Evolutionary conservation across 495 filamentous ascomycete genomes (phyloP).

Genomic region (Aspergillus saccharolyticus): DNA sequence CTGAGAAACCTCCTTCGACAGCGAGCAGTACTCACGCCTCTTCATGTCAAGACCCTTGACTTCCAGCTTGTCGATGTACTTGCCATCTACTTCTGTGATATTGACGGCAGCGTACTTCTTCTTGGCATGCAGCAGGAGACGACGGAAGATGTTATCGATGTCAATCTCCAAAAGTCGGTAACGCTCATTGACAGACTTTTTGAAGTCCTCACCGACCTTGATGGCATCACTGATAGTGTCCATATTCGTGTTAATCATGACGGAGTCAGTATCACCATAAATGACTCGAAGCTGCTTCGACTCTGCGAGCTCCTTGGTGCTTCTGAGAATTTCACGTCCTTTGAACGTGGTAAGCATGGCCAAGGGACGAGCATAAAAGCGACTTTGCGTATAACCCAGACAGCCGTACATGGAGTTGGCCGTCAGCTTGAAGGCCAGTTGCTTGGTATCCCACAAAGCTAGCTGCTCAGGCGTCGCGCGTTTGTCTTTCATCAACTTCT

Average conservation of each 20-base stretch:
- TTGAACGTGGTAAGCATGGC: conserved; percentile 96
- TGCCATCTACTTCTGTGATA: conserved; percentile 81
- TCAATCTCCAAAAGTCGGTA: conserved; percentile 93
- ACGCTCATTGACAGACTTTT: conserved; percentile 76
- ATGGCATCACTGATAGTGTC: conserved; percentile 88
- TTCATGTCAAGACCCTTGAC: conserved; percentile 99
- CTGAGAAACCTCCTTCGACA: conserved; percentile 89
- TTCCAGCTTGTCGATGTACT: conserved; percentile 89
- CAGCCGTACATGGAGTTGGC: conserved; percentile 99
- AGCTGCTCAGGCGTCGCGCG: conserved; percentile 79
- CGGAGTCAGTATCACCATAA: conserved; percentile 97
- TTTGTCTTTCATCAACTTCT: conserved; percentile 93
- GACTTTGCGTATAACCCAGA: conserved; percentile 89
- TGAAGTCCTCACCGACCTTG: conserved; percentile 79
- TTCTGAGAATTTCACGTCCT: conserved; percentile 92
- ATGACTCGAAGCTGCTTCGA: conserved; percentile 84
- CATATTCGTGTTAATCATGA: conserved; percentile 99
- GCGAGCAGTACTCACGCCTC: conserved; percentile 87
- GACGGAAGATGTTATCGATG: conserved; percentile 94
- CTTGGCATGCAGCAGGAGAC: conserved; percentile 91
- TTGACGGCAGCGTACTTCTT: conserved; percentile 99
- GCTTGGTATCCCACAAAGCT: conserved; percentile 96
- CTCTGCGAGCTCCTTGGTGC: conserved; percentile 92
- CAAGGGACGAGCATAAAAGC: conserved; percentile 92
- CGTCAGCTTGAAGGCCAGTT: conserved; percentile 91